Evolutionary conservation across 2,329 filamentous ascomycete genomes (phyloP), one percentile per base, ranked within the genome.

Genomic region (Fonsecaea monophora): DNA sequence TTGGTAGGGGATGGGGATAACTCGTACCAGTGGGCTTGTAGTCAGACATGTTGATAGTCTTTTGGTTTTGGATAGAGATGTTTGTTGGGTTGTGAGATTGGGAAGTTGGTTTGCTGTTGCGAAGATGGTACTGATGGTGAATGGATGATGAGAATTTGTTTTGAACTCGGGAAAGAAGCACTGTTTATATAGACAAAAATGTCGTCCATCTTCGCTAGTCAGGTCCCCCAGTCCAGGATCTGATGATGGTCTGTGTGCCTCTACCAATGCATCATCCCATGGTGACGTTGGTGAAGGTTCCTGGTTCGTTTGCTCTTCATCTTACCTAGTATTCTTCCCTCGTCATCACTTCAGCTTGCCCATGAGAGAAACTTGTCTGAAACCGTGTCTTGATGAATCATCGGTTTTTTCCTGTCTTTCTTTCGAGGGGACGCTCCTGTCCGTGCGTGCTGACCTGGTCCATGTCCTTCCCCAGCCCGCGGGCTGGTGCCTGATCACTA

Each of bases 11-110:
- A 48, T 32, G n/a, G 18, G 3, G 42, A 30, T 38, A 8, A 45
- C n/a, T 56, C 64, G 18, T 68, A 71, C 69, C 70, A 42, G 69
- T 70, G 38, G 70, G 70, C 68, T 72, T 70, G 67, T 71, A 72
- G 67, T 72, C 66, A 63, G 68, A 70, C 70, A 71, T 71, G n/a
- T 68, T 64, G 37, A 57, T 60, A 40, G 45, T 69, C 30, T 32
- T 45, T 50, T 34, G 56, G 35, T 53, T 48, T 38, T 50, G 57
- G 5, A 62, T 61, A 59, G 57, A 50, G 25, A 34, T 25, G 21
- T 62, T 25, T 25, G 3, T 25, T 62, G 35, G 30, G 7, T 68
- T 50, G n/a, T 62, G 38, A 10, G 56, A 10, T 32, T 18, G 15
- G 4, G 25, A 1, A 5, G 1, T n/a, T 42, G 40, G 2, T 45